A percentile compares a stretch with the other conserved stretches of the same genome.
phyloP scores from a whole-genome alignment of 2,329 filamentous ascomycete genomes.

The Aspergillus candidus region DNA sequence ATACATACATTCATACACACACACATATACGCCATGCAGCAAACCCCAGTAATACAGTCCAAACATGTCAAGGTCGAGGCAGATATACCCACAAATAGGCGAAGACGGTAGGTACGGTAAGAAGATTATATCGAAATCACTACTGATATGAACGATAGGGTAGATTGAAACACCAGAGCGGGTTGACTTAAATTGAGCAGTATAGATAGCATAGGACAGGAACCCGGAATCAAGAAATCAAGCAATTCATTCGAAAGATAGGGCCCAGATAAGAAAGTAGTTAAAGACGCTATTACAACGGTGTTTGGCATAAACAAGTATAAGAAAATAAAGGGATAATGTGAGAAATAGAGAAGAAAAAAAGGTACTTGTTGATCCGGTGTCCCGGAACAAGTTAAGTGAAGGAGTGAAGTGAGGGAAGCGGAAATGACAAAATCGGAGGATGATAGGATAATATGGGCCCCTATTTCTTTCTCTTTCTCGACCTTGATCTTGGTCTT shows the following conservation, averaged over 20 bases:
- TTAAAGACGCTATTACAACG: not conserved
- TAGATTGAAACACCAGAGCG: too few species aligned
- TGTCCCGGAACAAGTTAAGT: not conserved
- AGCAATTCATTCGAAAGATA: constrained; percentile 1
- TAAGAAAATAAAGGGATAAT: constrained; percentile 6
- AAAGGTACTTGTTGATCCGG: not conserved
- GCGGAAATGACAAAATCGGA: not conserved
- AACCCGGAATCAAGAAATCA: constrained; percentile 1
- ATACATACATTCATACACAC: too few species aligned
- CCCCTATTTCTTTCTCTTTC: not conserved
- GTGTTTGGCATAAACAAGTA: constrained; percentile 1
- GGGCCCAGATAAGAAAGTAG: constrained; percentile 1
- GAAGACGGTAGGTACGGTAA: too few species aligned
- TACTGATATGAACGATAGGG: too few species aligned
- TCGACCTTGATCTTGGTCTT: not conserved
- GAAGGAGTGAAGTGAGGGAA: not conserved
- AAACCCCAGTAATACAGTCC: too few species aligned
- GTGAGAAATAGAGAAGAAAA: constrained; percentile 4
- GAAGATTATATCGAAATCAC: too few species aligned
- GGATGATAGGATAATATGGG: not conserved
- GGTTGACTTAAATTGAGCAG: too few species aligned
- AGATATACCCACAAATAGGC: too few species aligned
- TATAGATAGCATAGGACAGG: too few species aligned
- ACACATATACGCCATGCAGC: too few species aligned
- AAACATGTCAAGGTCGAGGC: too few species aligned